Base-by-base conservation (phyloP, 1,139 yeast species). In the Sugiyamaella paludigena region DNA sequence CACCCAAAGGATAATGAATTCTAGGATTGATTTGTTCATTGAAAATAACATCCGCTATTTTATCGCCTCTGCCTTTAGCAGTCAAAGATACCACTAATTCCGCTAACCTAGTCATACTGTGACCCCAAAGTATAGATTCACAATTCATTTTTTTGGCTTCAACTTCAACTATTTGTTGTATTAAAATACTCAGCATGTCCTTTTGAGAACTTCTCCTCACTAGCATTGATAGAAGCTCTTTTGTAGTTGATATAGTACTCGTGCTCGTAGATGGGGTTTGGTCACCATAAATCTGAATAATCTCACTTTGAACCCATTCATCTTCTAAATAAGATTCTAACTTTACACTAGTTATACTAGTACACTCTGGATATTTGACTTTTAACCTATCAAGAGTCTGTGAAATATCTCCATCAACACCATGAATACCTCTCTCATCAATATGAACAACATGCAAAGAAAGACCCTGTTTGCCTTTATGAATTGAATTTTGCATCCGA, bases 21-120 rank as follows among this genome's bases (percentile, higher is more conserved):
- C 51, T 26, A 2, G 59, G 55, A 19, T 31, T 32, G 10, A 49
- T 51, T 19, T 54, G 50, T 12, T 61, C 66, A 24, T 33, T 40
- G 36, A 48, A 48, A 24, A 48, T 24, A 5, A 44, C 29, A 11
- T 61, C 62, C 37, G 87, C 78, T 8, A 91, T 76, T 30, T 76
- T 76, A 1, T 84, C 74, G 0, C 98, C 98, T 53, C 96, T 77
- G 7, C 98, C 98, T 60, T 85, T 87, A n/a, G 91, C 91, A 0
- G 96, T 84, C 50, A 85, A 70, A 0, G 95, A 77, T 30, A 92
- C 73, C 24, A 87, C 81, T 51, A 83, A 83, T 58, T 85, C 88
- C 1, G 98, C 96, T 12, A 91, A 64, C 46, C 83, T 76, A 1
- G 96, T 86, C 91, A 87, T 87, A 15, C 87, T 81, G 61, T 85